phyloP scores from a whole-genome alignment of 148 eudicot species.

The Tetragonia tetragonoides region DNA sequence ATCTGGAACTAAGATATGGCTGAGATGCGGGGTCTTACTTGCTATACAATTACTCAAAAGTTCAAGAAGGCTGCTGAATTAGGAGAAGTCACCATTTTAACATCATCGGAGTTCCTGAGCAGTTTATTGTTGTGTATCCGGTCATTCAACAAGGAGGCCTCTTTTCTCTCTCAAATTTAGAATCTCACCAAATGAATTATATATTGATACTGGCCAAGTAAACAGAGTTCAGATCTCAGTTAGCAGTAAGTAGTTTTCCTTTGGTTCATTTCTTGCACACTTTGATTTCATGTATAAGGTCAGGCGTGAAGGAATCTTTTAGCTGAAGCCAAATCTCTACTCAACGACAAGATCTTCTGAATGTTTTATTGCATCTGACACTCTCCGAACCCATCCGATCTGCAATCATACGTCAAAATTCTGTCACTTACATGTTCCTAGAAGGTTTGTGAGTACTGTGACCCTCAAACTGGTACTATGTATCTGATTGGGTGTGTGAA shows the following conservation, averaged over 20 bases:
- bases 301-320: conserved; percentile 1
- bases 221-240: conserved; percentile 10
- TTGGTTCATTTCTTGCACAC: conserved; percentile 25
- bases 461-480: conserved; percentile 22
- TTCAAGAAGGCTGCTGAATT: conserved; percentile 17
- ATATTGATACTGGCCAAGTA: not conserved
- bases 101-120: not conserved
- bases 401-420: not conserved
- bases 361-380: conserved; percentile 18
- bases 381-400: not conserved
- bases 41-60: conserved; percentile 23
- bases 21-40: conserved; percentile 18
- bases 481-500: conserved; percentile 32
- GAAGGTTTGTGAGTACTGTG: conserved; percentile 37
- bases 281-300: conserved; percentile 6
- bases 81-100: conserved; percentile 17
- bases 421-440: conserved; percentile 9
- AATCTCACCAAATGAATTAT: conserved; percentile 19
- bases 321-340: conserved; percentile 7
- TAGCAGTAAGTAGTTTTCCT: conserved; percentile 22
- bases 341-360: conserved; percentile 5
- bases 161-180: conserved; percentile 1
- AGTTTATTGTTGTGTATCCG: conserved; percentile 17
- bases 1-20: not conserved
- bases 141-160: conserved; percentile 8